Evolutionary conservation across 108 stramenopile genomes (phyloP).

Genomic region (Cyclotella kingstonii): DNA sequence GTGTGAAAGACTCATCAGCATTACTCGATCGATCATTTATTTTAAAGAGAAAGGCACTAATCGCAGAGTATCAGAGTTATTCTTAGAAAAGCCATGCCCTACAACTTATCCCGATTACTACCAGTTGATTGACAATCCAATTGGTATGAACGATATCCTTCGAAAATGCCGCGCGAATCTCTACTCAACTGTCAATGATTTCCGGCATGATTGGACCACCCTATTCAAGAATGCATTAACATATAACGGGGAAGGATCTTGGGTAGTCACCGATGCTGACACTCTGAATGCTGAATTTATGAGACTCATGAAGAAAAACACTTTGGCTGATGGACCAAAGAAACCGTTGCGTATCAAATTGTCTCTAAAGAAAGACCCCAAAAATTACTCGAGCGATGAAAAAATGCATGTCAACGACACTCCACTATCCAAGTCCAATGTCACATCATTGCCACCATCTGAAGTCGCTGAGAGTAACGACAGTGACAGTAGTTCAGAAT

Average conservation of each 20-base stretch:
- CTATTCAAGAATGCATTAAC: conserved; percentile 76
- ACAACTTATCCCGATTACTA: conserved; percentile 86
- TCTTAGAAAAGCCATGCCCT: conserved; percentile 82
- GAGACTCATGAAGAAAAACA: conserved; percentile 76
- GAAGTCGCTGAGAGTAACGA: neutral
- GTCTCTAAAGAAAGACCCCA: conserved; percentile 21
- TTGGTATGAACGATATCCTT: conserved; percentile 88
- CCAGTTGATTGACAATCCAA: conserved; percentile 74
- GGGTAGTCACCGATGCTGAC: conserved; percentile 72
- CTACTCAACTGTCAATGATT: conserved; percentile 61
- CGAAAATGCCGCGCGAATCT: conserved; percentile 73
- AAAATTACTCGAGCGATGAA: neutral
- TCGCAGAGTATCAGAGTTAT: conserved; percentile 75
- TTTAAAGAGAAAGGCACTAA: conserved; percentile 79
- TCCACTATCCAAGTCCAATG: too few species aligned
- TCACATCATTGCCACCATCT: neutral
- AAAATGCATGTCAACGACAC: neutral
- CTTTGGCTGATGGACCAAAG: conserved; percentile 2
- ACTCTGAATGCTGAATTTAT: conserved; percentile 71
- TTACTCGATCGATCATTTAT: conserved; percentile 69
- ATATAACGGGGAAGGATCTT: conserved; percentile 84
- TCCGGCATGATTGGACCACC: conserved; percentile 75
- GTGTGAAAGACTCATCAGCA: conserved; percentile 77
- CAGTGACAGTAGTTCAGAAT: conserved; percentile 7
- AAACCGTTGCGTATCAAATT: conserved; percentile 40